phyloP scores from a whole-genome alignment of 2,329 filamentous ascomycete species.

The Cladosporium oxysporum region DNA sequence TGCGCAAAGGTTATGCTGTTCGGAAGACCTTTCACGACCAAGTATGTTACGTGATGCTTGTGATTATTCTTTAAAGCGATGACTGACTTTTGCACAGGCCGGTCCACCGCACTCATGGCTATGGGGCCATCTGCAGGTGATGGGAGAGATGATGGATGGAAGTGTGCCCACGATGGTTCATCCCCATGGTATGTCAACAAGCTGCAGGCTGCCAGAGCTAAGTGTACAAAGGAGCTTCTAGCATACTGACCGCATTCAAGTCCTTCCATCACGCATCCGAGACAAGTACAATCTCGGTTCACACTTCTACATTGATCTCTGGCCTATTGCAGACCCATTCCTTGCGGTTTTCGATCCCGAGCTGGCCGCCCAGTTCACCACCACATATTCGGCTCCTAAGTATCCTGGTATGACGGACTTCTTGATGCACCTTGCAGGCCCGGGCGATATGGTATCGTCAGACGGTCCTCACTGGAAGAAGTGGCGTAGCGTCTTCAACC shows the following conservation, averaged over 20 bases:
- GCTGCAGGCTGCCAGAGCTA: not conserved
- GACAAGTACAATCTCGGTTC: slow-evolving; percentile 27
- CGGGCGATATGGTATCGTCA: slow-evolving; percentile 30
- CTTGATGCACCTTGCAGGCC: slow-evolving; percentile 25
- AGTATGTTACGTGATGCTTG: not conserved
- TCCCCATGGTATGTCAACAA: slow-evolving; percentile 22
- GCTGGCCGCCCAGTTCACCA: slow-evolving; percentile 22
- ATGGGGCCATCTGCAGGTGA: slow-evolving; percentile 25
- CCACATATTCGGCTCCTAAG: slow-evolving; percentile 24
- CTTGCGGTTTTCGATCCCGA: slow-evolving; percentile 25
- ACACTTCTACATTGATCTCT: slow-evolving; percentile 29
- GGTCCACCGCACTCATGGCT: slow-evolving; percentile 29
- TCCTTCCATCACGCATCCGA: slow-evolving; percentile 17
- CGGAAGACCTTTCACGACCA: slow-evolving; percentile 13
- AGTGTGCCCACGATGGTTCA: slow-evolving; percentile 17
- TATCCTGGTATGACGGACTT: slow-evolving; percentile 20
- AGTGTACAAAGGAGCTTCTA: not conserved
- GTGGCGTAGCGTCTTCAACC: slow-evolving; percentile 47
- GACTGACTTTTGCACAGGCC: slow-evolving; percentile 26
- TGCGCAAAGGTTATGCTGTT: slow-evolving; percentile 10
- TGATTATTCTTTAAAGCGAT: not conserved
- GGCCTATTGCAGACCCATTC: slow-evolving; percentile 26
- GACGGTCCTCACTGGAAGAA: slow-evolving; percentile 46
- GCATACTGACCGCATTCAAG: slow-evolving; percentile 1
- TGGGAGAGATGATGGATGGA: slow-evolving; percentile 23